Evolutionary conservation across 148 eudicot species (phyloP), one percentile per base, ranked within the genome.

Genomic region (Diospyros kaki): DNA sequence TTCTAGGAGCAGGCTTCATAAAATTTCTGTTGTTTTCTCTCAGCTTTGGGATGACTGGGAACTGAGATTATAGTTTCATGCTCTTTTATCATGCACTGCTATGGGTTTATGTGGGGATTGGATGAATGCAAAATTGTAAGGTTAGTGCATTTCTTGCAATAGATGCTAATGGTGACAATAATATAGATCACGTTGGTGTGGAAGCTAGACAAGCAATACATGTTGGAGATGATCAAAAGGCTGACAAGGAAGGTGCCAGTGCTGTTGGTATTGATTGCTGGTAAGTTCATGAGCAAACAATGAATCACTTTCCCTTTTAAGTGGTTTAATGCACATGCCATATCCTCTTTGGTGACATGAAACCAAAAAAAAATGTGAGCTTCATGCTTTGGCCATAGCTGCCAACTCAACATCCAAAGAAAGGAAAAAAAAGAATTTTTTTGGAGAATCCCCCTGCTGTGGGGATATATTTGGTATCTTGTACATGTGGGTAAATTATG

Each of bases 191-290:
- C 77, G 78, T 89, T 28, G 51, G 66, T 43, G 86, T 95, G 75
- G 82, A 87, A 72, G 83, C 91, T 61, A 65, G 75, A 48, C 89
- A 78, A 81, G 87, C 91, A 18, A 83, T 92, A 55, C 97, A 95
- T 81, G 96, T 95, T 65, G 98, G 98, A 56, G 98, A 95, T 71
- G 98, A 95, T 76, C 73, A 82, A 75, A 84, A 75, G 80, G 90
- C 97, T 73, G 98, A 95, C 76, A 95, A 84, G 80, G 84, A 41
- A 43, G 98, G 98, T 56, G 97, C 98, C 71, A 86, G 88, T 86
- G 87, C 90, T 40, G 82, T 84, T 82, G 98, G 97, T 75, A 84
- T 95, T 39, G 73, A 85, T 63, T 92, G 98, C 79, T 95, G 98
- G 98, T 92, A 81, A 83, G 88, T 81, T 64, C 40, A 12, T 18